Conservation (phyloP, 2,329 filamentous ascomycete species). For the Drechslerella stenobrocha region DNA sequence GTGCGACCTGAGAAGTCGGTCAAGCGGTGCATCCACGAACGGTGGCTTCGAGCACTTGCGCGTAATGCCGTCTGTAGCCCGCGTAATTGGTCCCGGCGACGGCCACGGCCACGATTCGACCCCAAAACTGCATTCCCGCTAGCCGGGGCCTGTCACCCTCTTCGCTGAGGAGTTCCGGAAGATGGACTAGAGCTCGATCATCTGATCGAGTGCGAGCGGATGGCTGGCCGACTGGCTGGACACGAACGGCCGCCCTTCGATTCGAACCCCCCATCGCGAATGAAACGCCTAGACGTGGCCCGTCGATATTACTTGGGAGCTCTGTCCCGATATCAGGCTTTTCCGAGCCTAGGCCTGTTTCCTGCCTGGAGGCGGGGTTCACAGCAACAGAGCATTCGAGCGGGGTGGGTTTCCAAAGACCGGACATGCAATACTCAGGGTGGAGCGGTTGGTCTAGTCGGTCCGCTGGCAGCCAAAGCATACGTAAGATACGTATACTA, state of each 20-base stretch:
- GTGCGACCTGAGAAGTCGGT: conserved; percentile 28
- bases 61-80: conserved; percentile 49
- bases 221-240: no score
- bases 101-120: conserved; percentile 7
- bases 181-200: no score
- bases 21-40: not conserved
- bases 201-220: conserved; percentile 48
- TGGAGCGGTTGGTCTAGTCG: conserved; percentile 3
- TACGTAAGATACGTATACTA: conserved; percentile 6
- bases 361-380: conserved; percentile 29
- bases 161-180: conserved; percentile 43
- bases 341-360: conserved; percentile 16
- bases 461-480: not conserved
- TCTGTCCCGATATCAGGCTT: conserved; percentile 36
- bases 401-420: conserved; percentile 24
- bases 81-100: conserved; percentile 14
- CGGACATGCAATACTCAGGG: no score
- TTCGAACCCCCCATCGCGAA: conserved; percentile 24
- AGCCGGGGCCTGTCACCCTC: not conserved
- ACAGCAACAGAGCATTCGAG: conserved; percentile 13
- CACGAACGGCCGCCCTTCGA: not conserved
- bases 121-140: conserved; percentile 1
- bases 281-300: conserved; percentile 44
- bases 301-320: conserved; percentile 11
- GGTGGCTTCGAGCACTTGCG: conserved; percentile 10